Evolutionary conservation across 176 grass and related monocot species (phyloP), one percentile per base, ranked within the genome.

Genomic region (Carex parvula): DNA sequence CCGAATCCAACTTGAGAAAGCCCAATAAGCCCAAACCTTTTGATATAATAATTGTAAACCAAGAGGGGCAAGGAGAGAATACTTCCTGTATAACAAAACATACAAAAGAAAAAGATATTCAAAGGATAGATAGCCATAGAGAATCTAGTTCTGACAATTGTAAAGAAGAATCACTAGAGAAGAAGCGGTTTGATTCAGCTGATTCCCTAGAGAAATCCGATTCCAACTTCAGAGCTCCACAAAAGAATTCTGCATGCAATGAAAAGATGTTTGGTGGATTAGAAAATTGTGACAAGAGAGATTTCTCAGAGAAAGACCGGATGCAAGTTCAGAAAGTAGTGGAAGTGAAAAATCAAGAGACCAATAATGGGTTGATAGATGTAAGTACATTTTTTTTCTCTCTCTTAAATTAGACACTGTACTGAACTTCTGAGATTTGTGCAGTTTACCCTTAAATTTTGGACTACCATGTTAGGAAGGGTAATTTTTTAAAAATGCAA

Each of bases 1-100:
- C 60, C 13, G 68, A 68, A 52, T 78, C 73, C 6, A 66, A 66
- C 24, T 54, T 64, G 15, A 68, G 60, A 81, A 81, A 81, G 29
- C 59, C 79, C 21, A 64, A 14, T 63, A 81, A 62, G 35, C 41
- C 33, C 24, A 33, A 81, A 16, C 59, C 35, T 81, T 81, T 81
- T 64, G 60, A 81, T 60, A 64, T 64, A 56, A 14, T 35, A 33
- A 50, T 60, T 81, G 59, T 63, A 64, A 83, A 83, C 18, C 32
- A 54, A 83, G 81, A 83, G 41, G 81, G 81, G 13, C 81, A 83
- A 69, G 81, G 81, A 55, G 81, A 83, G n/a, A 83, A 44, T 69
- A 68, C 22, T 69, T 69, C 41, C 60, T 48, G 81, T 83, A 22
- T 66, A 30, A 53, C 60, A 14, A 83, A 83, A 32, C 3, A 53